Base-by-base conservation (phyloP, 331 rosid genomes). In the Erythrophleum ivorense region DNA sequence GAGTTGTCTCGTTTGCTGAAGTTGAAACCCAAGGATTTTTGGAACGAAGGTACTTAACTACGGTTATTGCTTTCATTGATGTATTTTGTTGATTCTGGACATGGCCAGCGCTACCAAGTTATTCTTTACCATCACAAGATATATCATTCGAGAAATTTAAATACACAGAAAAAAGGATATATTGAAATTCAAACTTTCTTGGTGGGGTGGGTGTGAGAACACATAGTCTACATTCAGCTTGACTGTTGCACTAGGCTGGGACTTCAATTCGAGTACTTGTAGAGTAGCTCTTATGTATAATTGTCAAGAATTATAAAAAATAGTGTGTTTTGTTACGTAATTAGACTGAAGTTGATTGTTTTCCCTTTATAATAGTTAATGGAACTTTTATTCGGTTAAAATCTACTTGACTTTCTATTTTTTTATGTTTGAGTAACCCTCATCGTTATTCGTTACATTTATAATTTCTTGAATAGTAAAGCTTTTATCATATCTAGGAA, bases 1-100 rank as follows among this genome's bases (percentile, higher is more conserved):
- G 94, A 91, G 84, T 84, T 96, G 71, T 94, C 97, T 81, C 87
- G 91, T 24, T 77, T 96, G 84, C 97, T 96, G 81, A 92, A 89
- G 92, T 74, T 92, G 83, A 96, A 84, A 80, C 94, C 98, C 33
- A 89, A 82, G 79, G 90, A 94, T 18, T 96, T 96, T 72, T 94
- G 99, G 99, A 86, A 54, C 16, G 92, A 94, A 94, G 98, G 99
- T 92, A 77, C 43, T 66, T 71, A 60, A 12, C 9, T 46, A 43
- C 16, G n/a, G 6, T 77, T 6, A 7, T 53, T 53, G 0, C 14
- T 52, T 78, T 10, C 57, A 43, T 40, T 21, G 13, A 48, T 24
- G 13, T 36, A 58, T 54, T 67, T 19, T 33, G 50, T 33, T 76
- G 80, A 48, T 76, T 43, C 33, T 76, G 54, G 34, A 53, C 65